phyloP scores from a whole-genome alignment of 1,284 basidiomycete species.

The Ceratobasidium sp. region DNA sequence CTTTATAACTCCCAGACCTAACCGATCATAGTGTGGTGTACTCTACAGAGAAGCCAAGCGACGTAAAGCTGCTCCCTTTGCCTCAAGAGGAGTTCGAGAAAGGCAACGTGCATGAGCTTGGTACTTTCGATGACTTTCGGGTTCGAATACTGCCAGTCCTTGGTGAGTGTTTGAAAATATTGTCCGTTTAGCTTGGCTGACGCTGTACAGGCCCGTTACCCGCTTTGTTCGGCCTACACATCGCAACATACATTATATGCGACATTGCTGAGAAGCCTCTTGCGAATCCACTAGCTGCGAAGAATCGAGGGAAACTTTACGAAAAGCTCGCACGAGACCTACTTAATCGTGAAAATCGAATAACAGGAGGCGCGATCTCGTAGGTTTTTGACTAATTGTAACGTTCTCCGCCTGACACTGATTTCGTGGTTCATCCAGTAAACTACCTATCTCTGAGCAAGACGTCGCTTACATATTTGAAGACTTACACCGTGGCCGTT shows the following conservation, averaged over 20 bases:
- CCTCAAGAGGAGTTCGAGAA: constrained; percentile 92
- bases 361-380: constrained; percentile 57
- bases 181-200: constrained; percentile 39
- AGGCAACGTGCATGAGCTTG: constrained; percentile 90
- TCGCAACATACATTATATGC: constrained; percentile 87
- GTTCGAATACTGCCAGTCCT: constrained; percentile 90
- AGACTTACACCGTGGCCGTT: constrained; percentile 84
- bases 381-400: background rate
- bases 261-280: constrained; percentile 86
- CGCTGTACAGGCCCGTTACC: constrained; percentile 73
- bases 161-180: constrained; percentile 57
- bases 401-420: background rate
- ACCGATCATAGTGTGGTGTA: constrained; percentile 77
- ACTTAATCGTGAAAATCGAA: constrained; percentile 73
- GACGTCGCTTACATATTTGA: constrained; percentile 88
- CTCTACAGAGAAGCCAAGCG: constrained; percentile 91
- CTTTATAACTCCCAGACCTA: background rate
- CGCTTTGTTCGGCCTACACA: constrained; percentile 87
- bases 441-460: constrained; percentile 79
- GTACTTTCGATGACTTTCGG: constrained; percentile 93
- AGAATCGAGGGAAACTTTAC: constrained; percentile 85
- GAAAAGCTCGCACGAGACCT: constrained; percentile 82
- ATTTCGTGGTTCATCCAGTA: constrained; percentile 57
- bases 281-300: constrained; percentile 81
- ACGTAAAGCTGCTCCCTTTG: constrained; percentile 89